Evolutionary conservation across 257 asterid genomes (phyloP).

Genomic region (Plantago elongata): DNA sequence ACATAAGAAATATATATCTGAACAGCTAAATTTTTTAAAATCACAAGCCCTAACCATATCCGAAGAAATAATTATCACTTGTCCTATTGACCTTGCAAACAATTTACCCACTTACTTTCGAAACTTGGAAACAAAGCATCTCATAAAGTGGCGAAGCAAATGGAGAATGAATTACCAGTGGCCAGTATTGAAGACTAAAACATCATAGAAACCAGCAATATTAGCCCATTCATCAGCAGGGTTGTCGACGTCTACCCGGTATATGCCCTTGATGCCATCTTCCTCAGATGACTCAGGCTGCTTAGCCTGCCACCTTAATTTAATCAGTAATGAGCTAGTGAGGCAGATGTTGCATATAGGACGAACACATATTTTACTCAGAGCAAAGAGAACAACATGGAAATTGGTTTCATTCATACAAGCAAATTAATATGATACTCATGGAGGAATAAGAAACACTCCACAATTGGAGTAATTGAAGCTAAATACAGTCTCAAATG

Average conservation of each 20-base stretch:
- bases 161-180: slow-evolving; percentile 63
- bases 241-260: slow-evolving; percentile 78
- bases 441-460: too few relatives aligned
- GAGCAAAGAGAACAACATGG: too few relatives aligned
- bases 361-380: slow-evolving; percentile 10
- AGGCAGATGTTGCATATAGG: slow-evolving; percentile 32
- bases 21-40: neutral
- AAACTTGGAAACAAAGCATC: neutral
- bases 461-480: neutral
- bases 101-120: neutral
- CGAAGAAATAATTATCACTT: neutral
- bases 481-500: neutral
- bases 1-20: neutral
- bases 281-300: slow-evolving; percentile 35
- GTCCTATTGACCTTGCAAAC: too few relatives aligned
- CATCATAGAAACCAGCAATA: slow-evolving; percentile 66
- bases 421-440: too few relatives aligned
- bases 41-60: neutral
- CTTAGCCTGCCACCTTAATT: slow-evolving; percentile 76
- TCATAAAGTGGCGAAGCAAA: slow-evolving; percentile 6
- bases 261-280: slow-evolving; percentile 55
- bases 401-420: too few relatives aligned
- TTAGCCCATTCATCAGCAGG: slow-evolving; percentile 86
- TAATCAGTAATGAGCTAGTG: slow-evolving; percentile 58
- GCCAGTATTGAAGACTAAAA: slow-evolving; percentile 87